Conservation (phyloP, 345 rosid genomes). For the Salix exigua region DNA sequence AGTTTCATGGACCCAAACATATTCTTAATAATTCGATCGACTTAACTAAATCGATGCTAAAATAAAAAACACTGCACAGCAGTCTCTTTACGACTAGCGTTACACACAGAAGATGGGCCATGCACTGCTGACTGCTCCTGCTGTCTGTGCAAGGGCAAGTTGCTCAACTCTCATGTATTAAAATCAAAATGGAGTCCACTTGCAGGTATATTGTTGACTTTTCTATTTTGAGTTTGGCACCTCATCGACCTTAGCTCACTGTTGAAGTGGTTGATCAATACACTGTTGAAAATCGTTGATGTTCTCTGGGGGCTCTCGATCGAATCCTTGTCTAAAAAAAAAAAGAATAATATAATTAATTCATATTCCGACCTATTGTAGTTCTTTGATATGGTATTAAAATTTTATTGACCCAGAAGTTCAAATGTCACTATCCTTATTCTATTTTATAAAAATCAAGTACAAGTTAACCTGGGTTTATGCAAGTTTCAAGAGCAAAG, state of each 20-base stretch:
- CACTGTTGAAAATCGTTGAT: background rate
- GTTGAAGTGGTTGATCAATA: background rate
- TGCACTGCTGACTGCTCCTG: background rate
- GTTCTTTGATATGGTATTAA: too few relatives aligned
- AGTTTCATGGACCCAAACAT: too few relatives aligned
- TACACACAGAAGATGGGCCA: background rate
- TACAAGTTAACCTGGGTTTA: too few relatives aligned
- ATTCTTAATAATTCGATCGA: too few relatives aligned
- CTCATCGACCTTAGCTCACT: background rate
- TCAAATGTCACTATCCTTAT: accelerated
- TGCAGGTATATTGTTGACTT: background rate
- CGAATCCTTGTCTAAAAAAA: background rate
- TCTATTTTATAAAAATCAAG: too few relatives aligned
- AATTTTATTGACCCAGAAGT: too few relatives aligned
- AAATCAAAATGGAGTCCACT: background rate
- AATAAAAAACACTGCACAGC: too few relatives aligned
- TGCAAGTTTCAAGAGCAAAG: too few relatives aligned
- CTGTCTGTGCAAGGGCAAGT: background rate
- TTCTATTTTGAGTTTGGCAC: background rate
- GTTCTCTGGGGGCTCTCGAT: background rate
- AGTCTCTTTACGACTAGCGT: background rate
- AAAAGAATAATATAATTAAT: too few relatives aligned
- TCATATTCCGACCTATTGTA: too few relatives aligned
- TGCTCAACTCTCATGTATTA: background rate
- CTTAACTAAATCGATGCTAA: too few relatives aligned